Conservation (phyloP, 306 rosid genomes). For the Nissolia schottii region DNA sequence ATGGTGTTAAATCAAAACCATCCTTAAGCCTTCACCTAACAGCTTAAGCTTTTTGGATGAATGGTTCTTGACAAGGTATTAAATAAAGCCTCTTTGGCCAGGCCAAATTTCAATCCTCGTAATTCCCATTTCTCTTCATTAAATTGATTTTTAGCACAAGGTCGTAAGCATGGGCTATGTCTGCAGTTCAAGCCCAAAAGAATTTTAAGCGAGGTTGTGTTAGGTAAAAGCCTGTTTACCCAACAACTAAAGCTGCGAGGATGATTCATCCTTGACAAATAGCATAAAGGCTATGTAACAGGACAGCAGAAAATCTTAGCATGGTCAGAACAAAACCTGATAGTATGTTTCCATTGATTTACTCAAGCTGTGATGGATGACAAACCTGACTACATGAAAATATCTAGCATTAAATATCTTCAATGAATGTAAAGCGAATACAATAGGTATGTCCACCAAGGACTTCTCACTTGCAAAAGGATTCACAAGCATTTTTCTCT, state of each 20-base stretch:
- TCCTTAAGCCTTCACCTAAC: not conserved
- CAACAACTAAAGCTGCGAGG: not conserved
- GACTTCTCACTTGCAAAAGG: slow-evolving; percentile 9
- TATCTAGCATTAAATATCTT: slow-evolving; percentile 27
- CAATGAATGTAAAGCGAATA: slow-evolving; percentile 17
- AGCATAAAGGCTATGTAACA: slow-evolving; percentile 4
- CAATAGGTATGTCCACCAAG: slow-evolving; percentile 12
- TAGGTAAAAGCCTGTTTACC: slow-evolving; percentile 5
- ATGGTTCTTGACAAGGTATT: not conserved
- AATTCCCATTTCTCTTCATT: not conserved
- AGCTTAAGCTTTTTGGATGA: not conserved
- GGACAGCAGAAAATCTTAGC: slow-evolving; percentile 10
- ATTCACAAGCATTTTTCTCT: slow-evolving; percentile 2
- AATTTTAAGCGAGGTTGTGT: not conserved
- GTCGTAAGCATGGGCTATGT: not conserved
- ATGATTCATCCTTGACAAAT: not conserved
- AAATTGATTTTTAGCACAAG: slow-evolving; percentile 10
- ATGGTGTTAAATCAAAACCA: slow-evolving; percentile 6
- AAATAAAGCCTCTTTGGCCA: not conserved
- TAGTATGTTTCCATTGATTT: slow-evolving; percentile 98
- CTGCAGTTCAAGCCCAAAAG: slow-evolving; percentile 7
- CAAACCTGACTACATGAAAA: slow-evolving; percentile 86
- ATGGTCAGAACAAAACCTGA: slow-evolving; percentile 57
- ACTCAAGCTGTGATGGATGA: slow-evolving; percentile 97
- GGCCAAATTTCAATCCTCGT: not conserved